These are phyloP conservation scores for Leishmania turanica DNA, from an alignment of 208 protist genomes.

Conservation along the genomic window DNA sequence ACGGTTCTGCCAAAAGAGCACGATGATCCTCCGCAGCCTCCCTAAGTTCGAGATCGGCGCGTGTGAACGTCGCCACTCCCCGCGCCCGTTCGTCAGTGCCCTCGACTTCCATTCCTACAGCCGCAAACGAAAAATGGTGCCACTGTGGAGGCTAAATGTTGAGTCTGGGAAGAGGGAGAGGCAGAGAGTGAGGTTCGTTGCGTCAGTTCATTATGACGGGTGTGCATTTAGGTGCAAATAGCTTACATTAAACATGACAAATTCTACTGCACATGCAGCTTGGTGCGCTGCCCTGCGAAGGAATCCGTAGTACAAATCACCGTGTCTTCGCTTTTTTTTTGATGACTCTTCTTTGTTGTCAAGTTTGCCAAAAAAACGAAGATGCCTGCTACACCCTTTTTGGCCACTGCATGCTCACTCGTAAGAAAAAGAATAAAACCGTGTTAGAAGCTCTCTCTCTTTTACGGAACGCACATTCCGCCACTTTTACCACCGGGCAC, in stretches of 20 bases:
- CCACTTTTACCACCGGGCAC: background rate
- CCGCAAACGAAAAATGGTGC: background rate
- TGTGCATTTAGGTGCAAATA: background rate
- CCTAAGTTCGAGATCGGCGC: constrained; percentile 39
- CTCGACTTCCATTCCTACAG: background rate
- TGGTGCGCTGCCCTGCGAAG: background rate
- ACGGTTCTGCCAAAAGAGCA: constrained; percentile 66
- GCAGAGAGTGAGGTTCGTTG: background rate
- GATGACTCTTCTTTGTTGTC: background rate
- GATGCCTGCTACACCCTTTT: too few species aligned
- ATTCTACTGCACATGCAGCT: background rate
- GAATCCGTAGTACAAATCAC: background rate
- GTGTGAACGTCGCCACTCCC: background rate
- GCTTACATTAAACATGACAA: background rate
- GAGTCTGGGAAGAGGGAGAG: background rate
- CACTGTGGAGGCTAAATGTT: background rate
- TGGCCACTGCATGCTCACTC: too few species aligned
- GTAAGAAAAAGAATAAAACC: background rate
- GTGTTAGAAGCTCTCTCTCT: background rate
- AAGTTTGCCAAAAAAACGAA: too few species aligned
- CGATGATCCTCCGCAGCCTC: constrained; percentile 68
- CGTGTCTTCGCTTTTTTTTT: background rate
- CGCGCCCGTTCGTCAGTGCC: background rate
- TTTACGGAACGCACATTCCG: background rate
- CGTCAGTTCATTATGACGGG: background rate